These are phyloP conservation scores for Calonectria pteridis DNA, from an alignment of 2,329 filamentous ascomycete genomes.

Conservation along the genomic window DNA sequence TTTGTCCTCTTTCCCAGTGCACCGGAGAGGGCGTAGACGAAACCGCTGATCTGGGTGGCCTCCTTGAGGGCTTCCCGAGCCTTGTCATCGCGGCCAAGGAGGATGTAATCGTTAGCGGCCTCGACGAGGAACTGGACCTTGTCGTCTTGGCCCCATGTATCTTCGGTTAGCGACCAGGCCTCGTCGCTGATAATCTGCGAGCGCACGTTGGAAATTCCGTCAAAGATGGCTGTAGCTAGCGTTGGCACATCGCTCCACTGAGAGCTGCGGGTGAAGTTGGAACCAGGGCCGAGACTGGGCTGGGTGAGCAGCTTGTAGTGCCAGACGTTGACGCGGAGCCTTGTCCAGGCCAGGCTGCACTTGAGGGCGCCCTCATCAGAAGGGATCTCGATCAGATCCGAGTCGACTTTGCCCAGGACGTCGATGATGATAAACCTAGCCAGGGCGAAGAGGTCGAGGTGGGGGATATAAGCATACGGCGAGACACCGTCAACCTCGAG, in stretches of 20 bases:
- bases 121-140: slow-evolving; percentile 83
- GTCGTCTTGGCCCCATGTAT: slow-evolving; percentile 60
- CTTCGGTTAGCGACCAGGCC: slow-evolving; percentile 50
- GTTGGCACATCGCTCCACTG: slow-evolving; percentile 71
- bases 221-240: slow-evolving; percentile 64
- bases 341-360: slow-evolving; percentile 68
- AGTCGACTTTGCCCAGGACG: slow-evolving; percentile 35
- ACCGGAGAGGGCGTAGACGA: slow-evolving; percentile 87
- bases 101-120: slow-evolving; percentile 83
- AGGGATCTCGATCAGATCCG: slow-evolving; percentile 42
- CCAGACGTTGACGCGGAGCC: slow-evolving; percentile 80
- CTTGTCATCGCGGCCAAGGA: slow-evolving; percentile 84
- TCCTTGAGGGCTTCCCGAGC: slow-evolving; percentile 78
- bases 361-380: slow-evolving; percentile 56
- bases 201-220: slow-evolving; percentile 58
- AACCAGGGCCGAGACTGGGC: slow-evolving; percentile 65
- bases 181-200: slow-evolving; percentile 51
- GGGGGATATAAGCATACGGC: slow-evolving; percentile 85
- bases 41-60: slow-evolving; percentile 75
- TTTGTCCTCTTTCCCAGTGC: slow-evolving; percentile 87
- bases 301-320: slow-evolving; percentile 72
- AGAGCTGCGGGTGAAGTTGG: slow-evolving; percentile 66
- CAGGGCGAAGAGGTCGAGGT: slow-evolving; percentile 85
- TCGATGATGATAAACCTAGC: slow-evolving; percentile 66
- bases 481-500: slow-evolving; percentile 87